Evolutionary conservation across 176 grass and related monocot species (phyloP), one percentile per base, ranked within the genome.

Genomic region (Musa schizocarpa): DNA sequence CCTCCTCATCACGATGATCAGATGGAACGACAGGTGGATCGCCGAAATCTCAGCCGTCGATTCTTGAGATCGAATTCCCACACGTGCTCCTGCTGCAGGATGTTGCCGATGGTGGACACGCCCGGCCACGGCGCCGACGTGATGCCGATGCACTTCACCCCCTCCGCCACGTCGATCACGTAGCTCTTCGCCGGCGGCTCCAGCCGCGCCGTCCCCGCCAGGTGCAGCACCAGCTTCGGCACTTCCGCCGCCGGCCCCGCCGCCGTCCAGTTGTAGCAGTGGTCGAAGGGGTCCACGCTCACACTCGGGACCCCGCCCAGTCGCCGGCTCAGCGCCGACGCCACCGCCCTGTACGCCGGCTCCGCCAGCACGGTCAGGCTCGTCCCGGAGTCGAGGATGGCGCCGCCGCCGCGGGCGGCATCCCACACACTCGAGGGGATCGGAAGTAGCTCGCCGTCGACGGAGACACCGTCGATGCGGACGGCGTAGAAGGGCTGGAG

Each of bases 1-100:
- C 9, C 9, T 70, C 68, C 20, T 70, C 43, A 25, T 21, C 63
- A 26, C 10, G 8, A 69, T 50, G 13, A 51, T 43, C 34, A 43
- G 34, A 43, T 6, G 43, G 43, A 70, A 70, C 34, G 11, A 69
- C 95, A 98, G 25, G 81, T 87, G n/a, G 89, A 89, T 34, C 68
- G 85, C 72, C 82, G 88, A 63, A 98, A 98, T 78, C 82, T 83
- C 12, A 98, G 26, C 58, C 64, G 63, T 22, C 0, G 8, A 7
- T 65, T n/a, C 0, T 14, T 7, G 75, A 89, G 69, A 52, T 93
- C 90, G 54, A 93, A 68, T 86, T 98, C 95, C 95, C 95, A 98
- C 16, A 91, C 57, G 85, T 91, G 88, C 57, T 98, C 95, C 81
- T 98, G 95, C 87, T 93, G 89, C 50, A 91, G 53, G 11, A 93